Evolutionary conservation across 768 basidiomycete genomes (phyloP), one percentile per base, ranked within the genome.

Genomic region (Mycena chlorophos): DNA sequence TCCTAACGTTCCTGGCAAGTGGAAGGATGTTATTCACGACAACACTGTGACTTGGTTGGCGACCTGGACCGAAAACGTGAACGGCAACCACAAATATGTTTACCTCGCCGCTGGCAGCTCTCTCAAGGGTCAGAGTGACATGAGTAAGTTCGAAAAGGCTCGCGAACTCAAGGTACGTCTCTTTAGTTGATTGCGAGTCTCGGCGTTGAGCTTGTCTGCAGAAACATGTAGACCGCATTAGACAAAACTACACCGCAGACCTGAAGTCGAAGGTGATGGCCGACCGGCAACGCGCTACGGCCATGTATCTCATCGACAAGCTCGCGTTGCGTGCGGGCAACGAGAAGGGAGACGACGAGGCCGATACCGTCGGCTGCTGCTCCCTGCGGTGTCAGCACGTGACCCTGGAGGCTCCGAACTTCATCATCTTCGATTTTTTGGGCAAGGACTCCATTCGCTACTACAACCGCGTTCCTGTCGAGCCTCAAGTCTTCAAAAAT

Each of bases 381-480:
- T 99, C 97, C 3, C 76, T 99, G 47, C 91, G 95, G 27, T 96
- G 89, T 71, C 94, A 98, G 71, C 97, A 99, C 71, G 88, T 99
- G 68, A 98, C 96, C 2, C 77, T 98, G 50, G 85, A 90, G 63
- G 85, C 86, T 6, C 94, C 94, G 10, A 86, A 92, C 75, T 86
- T 82, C 65, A 86, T 98, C 69, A 78, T 90, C 54, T 96, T 99
- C 71, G 97, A 98, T 73, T 99, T 98, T 77, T 81, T 98, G 53
- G 97, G 97, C 73, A 99, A 99, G 80, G 97, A 99, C 70, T 98
- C 95, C 54, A 98, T 99, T 67, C 85, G 97, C 45, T 98, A 96
- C 75, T 94, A 91, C 73, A 95, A 96, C 66, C 85, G 85, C 57
- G 94, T 98, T 48, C 76, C 85, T 50, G 94, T 98, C 56, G 91